Conservation (phyloP, 192 early-diverging fungal genomes). For the Jimgerdemannia lactiflua region DNA sequence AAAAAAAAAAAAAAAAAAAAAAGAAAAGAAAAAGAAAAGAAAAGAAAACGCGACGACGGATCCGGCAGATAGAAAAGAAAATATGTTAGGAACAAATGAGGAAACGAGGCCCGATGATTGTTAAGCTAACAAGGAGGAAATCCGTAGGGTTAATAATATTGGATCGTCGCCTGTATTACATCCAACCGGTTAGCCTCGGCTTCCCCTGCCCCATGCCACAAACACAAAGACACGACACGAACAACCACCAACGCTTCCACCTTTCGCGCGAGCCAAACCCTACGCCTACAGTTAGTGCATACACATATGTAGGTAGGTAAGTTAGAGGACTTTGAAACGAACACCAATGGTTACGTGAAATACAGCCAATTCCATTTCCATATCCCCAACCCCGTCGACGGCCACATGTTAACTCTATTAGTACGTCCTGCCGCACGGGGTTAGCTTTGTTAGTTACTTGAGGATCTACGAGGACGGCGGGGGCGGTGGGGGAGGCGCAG, state of each 20-base stretch:
- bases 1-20: background rate
- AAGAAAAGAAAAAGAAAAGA: background rate
- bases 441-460: slow-evolving; percentile 1
- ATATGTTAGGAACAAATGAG: no score
- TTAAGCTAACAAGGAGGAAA: background rate
- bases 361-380: background rate
- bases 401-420: slow-evolving; percentile 7
- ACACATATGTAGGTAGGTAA: background rate
- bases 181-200: background rate
- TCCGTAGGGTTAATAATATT: background rate
- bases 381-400: slow-evolving; percentile 1
- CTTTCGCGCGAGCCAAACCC: no score
- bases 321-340: background rate
- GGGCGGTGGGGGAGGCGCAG: slow-evolving; percentile 14
- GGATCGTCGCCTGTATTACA: background rate
- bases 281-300: no score
- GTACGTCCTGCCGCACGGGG: background rate
- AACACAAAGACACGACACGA: no score
- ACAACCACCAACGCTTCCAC: no score
- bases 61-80: no score
- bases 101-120: background rate
- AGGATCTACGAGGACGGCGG: background rate
- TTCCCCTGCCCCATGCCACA: background rate
- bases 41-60: no score
- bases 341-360: no score